phyloP scores from a whole-genome alignment of 148 eudicot genomes.

The Cornus kousa region DNA sequence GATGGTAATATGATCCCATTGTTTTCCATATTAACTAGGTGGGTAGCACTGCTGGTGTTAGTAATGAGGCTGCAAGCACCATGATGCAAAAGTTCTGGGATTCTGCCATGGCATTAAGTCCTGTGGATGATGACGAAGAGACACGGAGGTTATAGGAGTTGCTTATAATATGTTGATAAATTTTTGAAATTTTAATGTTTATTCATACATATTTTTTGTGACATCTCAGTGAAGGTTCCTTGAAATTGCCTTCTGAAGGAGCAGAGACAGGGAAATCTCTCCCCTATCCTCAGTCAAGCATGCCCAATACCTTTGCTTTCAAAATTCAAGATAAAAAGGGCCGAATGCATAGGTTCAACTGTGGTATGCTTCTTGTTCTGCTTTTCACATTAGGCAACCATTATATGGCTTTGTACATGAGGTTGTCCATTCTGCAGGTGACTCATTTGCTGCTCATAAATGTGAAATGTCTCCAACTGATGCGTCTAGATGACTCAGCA shows the following conservation, averaged over 20 bases:
- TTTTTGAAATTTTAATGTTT: not conserved
- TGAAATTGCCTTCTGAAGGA: slow-evolving; percentile 67
- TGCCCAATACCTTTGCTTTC: slow-evolving; percentile 56
- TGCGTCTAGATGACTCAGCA: not conserved
- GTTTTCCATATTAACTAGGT: slow-evolving; percentile 39
- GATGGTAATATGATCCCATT: slow-evolving; percentile 5
- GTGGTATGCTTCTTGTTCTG: slow-evolving; percentile 49
- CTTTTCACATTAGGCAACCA: not conserved
- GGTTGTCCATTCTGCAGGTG: not conserved
- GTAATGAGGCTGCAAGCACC: slow-evolving; percentile 59
- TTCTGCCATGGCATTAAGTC: slow-evolving; percentile 72
- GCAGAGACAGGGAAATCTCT: slow-evolving; percentile 54
- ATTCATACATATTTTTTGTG: slow-evolving; percentile 18
- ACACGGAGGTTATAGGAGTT: slow-evolving; percentile 55
- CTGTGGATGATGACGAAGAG: slow-evolving; percentile 77
- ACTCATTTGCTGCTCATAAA: not conserved
- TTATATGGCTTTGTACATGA: not conserved
- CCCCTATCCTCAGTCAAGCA: slow-evolving; percentile 38
- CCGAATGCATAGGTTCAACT: slow-evolving; percentile 84
- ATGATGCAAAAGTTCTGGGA: slow-evolving; percentile 99
- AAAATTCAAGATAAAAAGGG: slow-evolving; percentile 85
- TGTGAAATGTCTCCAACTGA: not conserved
- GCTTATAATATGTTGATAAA: not conserved
- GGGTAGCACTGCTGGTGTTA: slow-evolving; percentile 71
- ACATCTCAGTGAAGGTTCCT: slow-evolving; percentile 58